Percentiles rank a stretch among this genome's conserved stretches.
phyloP scores from a whole-genome alignment of 345 rosid species.

The Brassica incana region DNA sequence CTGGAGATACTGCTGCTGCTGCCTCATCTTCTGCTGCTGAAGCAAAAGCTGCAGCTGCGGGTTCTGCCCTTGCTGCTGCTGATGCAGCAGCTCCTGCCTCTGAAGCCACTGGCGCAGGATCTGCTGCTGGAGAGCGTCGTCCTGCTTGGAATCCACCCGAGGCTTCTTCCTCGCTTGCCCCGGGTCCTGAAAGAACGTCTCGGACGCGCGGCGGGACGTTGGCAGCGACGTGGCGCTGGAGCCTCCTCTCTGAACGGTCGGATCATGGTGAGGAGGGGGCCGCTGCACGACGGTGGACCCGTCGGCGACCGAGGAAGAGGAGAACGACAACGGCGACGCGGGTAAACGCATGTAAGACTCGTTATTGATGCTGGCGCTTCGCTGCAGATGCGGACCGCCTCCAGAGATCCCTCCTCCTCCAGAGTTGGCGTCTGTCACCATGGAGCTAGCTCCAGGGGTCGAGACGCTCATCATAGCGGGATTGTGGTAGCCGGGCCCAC shows the following conservation, averaged over 20 bases:
- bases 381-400: constrained; percentile 78
- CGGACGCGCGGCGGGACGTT: constrained; percentile 49
- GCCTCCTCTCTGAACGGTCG: constrained; percentile 64
- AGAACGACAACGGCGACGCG: constrained; percentile 88
- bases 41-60: constrained; percentile 73
- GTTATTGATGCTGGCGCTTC: constrained; percentile 91
- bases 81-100: constrained; percentile 77
- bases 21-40: constrained; percentile 60
- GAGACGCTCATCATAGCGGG: constrained; percentile 75
- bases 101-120: constrained; percentile 79
- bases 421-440: constrained; percentile 96
- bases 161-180: constrained; percentile 76
- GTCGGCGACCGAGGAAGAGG: constrained; percentile 85
- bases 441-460: constrained; percentile 91
- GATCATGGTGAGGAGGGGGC: constrained; percentile 55
- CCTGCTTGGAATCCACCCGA: constrained; percentile 80
- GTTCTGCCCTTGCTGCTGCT: constrained; percentile 57
- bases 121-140: constrained; percentile 86
- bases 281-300: constrained; percentile 82
- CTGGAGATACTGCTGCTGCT: constrained; percentile 65
- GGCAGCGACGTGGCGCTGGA: constrained; percentile 77
- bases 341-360: constrained; percentile 96
- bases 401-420: constrained; percentile 58
- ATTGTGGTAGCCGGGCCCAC: constrained; percentile 61
- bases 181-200: constrained; percentile 73